Evolutionary conservation across 1,139 yeast species (phyloP), one percentile per base, ranked within the genome.

Genomic region (Candida pseudoviswanathii): DNA sequence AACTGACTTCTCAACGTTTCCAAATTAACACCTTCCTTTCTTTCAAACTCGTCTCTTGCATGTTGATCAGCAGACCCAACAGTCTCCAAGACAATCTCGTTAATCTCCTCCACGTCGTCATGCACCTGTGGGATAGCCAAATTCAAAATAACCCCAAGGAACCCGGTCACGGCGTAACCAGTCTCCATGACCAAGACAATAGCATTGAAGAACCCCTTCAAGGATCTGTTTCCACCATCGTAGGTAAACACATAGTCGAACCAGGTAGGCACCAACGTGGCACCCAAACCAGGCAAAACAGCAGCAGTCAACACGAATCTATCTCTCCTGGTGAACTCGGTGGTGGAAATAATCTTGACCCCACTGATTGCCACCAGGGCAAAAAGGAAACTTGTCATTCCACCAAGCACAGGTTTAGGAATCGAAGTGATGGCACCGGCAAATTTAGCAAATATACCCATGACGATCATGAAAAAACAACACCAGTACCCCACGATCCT

Each of bases 341-440:
- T 80, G 49, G 85, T 76, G 21, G 95, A 73, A 56, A 90, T 87
- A 64, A 91, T 88, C 61, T 86, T 84, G 54, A 91, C 70, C 62
- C 97, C 97, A 1, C 96, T 88, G 38, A 89, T 94, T 0, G 96
- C 92, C 47, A 91, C 97, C 9, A 96, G 83, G 33, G 92, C 81
- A 77, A 89, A 91, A 52, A 91, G 73, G 74, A 90, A 91, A 4
- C 96, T 78, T 30, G 96, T 90, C 96, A 90, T 89, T 54, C 97
- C 97, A 49, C 97, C 97, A 52, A 90, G 76, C 26, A 90, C 94
- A 0, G 96, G 79, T 53, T 77, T 80, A 42, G 97, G 97, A 61
- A 91, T 91, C 32, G 96, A 80, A 32, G 86, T 89, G 52, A 91
- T 77, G 30, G 96, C 92, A 27, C 96, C 96, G 24, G 96, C 94